Evolutionary conservation across 2,329 filamentous ascomycete genomes (phyloP).

Genomic region (Pseudogymnoascus sp.): DNA sequence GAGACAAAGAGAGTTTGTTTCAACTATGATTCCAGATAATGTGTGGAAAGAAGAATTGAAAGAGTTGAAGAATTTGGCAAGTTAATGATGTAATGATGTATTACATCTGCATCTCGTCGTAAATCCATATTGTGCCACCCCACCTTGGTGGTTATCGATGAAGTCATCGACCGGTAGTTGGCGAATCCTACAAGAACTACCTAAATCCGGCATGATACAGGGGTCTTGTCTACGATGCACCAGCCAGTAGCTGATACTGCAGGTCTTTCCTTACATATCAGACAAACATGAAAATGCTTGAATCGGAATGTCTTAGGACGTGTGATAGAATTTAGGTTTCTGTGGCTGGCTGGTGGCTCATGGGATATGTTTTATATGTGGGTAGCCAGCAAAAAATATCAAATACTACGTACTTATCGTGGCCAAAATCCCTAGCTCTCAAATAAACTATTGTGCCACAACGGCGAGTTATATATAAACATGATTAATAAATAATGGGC

Average conservation of each 20-base stretch:
- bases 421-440: neutral
- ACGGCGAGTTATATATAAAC: neutral
- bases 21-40: neutral
- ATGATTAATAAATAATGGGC: neutral
- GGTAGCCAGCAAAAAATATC: conserved; percentile 1
- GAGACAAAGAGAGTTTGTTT: conserved; percentile 3
- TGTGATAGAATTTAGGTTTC: neutral
- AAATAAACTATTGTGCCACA: neutral
- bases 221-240: neutral
- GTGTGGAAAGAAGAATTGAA: neutral
- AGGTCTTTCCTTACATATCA: neutral
- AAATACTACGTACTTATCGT: neutral
- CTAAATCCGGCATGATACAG: neutral
- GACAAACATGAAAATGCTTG: neutral
- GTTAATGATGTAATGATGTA: neutral
- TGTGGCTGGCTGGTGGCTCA: neutral
- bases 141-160: conserved; percentile 6
- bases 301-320: neutral
- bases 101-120: neutral
- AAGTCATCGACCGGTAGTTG: conserved; percentile 5
- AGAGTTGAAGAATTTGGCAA: neutral
- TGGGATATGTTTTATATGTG: neutral
- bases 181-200: neutral
- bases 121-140: neutral
- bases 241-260: neutral